A percentile compares a stretch with the other conserved stretches of the same genome.
Conservation (phyloP, 2,329 filamentous ascomycete genomes). For the Hypoxylon sp. region DNA sequence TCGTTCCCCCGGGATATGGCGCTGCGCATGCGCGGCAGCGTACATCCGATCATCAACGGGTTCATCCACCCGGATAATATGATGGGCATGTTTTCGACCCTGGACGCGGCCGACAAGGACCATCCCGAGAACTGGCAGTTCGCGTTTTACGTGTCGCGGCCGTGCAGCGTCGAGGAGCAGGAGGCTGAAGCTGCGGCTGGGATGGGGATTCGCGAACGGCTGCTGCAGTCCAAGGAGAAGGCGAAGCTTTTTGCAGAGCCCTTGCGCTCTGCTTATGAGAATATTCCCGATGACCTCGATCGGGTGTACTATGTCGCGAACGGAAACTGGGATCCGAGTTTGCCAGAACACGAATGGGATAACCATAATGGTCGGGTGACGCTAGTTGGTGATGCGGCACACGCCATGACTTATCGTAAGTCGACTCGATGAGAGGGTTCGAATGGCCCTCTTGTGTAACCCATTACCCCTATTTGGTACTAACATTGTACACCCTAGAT, state of each 20-base stretch:
- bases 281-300: constrained; percentile 50
- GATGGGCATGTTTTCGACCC: constrained; percentile 61
- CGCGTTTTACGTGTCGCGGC: constrained; percentile 64
- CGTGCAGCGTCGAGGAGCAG: constrained; percentile 56
- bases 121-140: constrained; percentile 59
- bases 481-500: constrained; percentile 45
- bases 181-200: constrained; percentile 51
- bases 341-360: constrained; percentile 51
- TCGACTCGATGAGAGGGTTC: background rate
- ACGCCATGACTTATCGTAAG: constrained; percentile 55
- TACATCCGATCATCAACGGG: constrained; percentile 60
- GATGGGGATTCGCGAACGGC: constrained; percentile 54
- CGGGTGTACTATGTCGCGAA: constrained; percentile 50
- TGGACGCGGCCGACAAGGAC: constrained; percentile 55
- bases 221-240: constrained; percentile 57
- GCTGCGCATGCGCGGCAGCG: constrained; percentile 56
- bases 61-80: constrained; percentile 59
- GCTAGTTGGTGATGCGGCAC: constrained; percentile 54
- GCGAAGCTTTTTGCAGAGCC: constrained; percentile 58
- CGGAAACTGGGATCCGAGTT: constrained; percentile 52
- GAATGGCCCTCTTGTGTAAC: background rate
- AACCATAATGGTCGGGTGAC: constrained; percentile 51
- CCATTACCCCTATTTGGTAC: background rate
- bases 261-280: constrained; percentile 57
- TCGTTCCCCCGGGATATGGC: constrained; percentile 59